Conservation (phyloP, 108 stramenopile genomes). For the Licmophora abbreviata region DNA sequence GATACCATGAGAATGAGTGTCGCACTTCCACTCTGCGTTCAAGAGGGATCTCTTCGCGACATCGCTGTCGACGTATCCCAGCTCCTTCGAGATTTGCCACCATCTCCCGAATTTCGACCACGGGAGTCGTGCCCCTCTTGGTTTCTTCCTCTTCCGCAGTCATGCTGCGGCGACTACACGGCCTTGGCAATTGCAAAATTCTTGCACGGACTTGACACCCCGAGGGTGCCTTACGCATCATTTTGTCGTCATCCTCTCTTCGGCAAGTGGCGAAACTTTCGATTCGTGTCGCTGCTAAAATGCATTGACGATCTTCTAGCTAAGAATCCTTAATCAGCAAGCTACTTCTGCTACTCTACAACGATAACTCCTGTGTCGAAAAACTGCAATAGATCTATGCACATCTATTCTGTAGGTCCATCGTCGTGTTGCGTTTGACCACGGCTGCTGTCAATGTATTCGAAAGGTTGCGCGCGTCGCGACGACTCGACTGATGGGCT, state of each 20-base stretch:
- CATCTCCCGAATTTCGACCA: conserved; percentile 19
- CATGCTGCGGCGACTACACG: conserved; percentile 42
- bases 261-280: conserved; percentile 43
- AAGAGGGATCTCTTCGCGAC: conserved; percentile 16
- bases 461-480: too few species aligned
- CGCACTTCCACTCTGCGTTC: not conserved
- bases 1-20: not conserved
- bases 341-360: too few species aligned
- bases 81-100: conserved; percentile 28
- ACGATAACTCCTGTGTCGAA: too few species aligned
- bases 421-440: too few species aligned
- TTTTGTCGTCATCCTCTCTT: conserved; percentile 54
- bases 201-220: conserved; percentile 68
- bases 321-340: too few species aligned
- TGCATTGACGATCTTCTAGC: conserved; percentile 12
- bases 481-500: too few species aligned
- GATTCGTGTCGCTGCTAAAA: conserved; percentile 20
- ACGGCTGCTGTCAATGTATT: too few species aligned
- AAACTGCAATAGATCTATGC: too few species aligned
- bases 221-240: conserved; percentile 30
- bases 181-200: conserved; percentile 61
- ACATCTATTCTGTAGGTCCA: too few species aligned
- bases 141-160: conserved; percentile 20
- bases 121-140: conserved; percentile 4
- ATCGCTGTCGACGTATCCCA: conserved; percentile 27